Conservation (phyloP, 2,329 filamentous ascomycete species). For the Claviceps pazoutovae region DNA sequence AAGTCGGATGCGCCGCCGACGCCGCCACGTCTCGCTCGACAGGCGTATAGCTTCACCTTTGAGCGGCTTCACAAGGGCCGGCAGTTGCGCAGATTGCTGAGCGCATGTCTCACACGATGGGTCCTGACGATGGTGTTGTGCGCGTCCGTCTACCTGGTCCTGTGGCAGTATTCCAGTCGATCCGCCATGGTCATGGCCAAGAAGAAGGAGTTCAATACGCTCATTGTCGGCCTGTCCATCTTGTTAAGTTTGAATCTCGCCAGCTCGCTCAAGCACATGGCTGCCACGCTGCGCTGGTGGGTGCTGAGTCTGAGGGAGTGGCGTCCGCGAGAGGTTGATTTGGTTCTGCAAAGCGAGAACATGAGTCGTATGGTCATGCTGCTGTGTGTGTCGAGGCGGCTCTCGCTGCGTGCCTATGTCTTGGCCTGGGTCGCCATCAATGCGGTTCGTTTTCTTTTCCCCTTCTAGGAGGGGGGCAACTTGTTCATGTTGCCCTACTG, state of each 20-base stretch:
- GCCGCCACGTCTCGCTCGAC: not conserved
- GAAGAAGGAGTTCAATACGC: conserved; percentile 28
- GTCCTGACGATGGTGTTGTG: conserved; percentile 16
- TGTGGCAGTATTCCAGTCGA: conserved; percentile 15
- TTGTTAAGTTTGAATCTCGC: conserved; percentile 27
- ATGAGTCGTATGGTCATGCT: conserved; percentile 12
- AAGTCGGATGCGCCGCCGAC: not conserved
- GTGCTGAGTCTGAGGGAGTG: conserved; percentile 24
- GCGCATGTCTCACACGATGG: conserved; percentile 13
- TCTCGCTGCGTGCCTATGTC: conserved; percentile 10
- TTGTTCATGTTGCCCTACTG: no score
- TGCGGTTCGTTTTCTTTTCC: conserved; percentile 7
- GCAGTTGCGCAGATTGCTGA: conserved; percentile 10
- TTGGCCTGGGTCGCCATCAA: conserved; percentile 12
- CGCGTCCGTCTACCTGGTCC: conserved; percentile 15
- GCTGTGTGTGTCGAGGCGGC: conserved; percentile 8
- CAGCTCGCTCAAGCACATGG: conserved; percentile 28
- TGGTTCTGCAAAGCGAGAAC: conserved; percentile 12
- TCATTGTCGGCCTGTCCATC: conserved; percentile 31
- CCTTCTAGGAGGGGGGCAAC: not conserved
- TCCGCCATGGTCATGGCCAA: conserved; percentile 17
- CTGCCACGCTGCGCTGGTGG: conserved; percentile 31
- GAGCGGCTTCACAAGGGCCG: conserved; percentile 9
- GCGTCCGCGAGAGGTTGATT: conserved; percentile 21
- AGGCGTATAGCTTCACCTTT: conserved; percentile 10